Percentiles rank a stretch among this genome's conserved stretches.
Evolutionary conservation across 768 basidiomycete species (phyloP).

Genomic region (Cantharellus cinnabarinus): DNA sequence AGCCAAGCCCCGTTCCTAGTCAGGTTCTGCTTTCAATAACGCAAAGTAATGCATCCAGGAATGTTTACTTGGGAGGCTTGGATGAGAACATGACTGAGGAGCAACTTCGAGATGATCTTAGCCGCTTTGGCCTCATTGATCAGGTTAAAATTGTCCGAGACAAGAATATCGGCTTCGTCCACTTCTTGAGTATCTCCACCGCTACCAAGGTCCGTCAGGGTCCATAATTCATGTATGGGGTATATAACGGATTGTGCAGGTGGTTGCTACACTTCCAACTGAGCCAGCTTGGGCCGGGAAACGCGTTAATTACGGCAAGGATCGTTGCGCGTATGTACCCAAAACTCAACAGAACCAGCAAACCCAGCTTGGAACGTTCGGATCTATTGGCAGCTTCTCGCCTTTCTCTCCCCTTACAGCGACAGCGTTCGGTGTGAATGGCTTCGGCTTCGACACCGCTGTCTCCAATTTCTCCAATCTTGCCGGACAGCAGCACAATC

Average conservation of each 20-base stretch:
- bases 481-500: constrained; percentile 43
- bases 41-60: constrained; percentile 83
- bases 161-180: constrained; percentile 98
- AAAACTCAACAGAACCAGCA: constrained; percentile 52
- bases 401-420: constrained; percentile 11
- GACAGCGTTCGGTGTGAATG: constrained; percentile 2
- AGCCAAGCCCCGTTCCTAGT: constrained; percentile 71
- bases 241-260: constrained; percentile 24
- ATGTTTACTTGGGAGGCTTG: constrained; percentile 89
- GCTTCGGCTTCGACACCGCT: constrained; percentile 4
- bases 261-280: constrained; percentile 78
- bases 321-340: constrained; percentile 93
- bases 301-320: constrained; percentile 95
- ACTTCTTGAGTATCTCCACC: constrained; percentile 85
- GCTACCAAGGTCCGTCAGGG: constrained; percentile 64
- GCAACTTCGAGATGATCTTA: constrained; percentile 74
- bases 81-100: constrained; percentile 85
- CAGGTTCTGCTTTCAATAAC: constrained; percentile 74
- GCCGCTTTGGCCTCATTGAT: constrained; percentile 87
- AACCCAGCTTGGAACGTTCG: constrained; percentile 11
- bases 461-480: constrained; percentile 7
- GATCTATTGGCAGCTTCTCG: constrained; percentile 9
- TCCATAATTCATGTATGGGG: background rate
- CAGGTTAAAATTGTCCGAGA: constrained; percentile 99
- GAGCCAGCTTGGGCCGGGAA: constrained; percentile 91